These are phyloP conservation scores for Salix viminalis DNA, from an alignment of 345 rosid species.

Conservation along the genomic window DNA sequence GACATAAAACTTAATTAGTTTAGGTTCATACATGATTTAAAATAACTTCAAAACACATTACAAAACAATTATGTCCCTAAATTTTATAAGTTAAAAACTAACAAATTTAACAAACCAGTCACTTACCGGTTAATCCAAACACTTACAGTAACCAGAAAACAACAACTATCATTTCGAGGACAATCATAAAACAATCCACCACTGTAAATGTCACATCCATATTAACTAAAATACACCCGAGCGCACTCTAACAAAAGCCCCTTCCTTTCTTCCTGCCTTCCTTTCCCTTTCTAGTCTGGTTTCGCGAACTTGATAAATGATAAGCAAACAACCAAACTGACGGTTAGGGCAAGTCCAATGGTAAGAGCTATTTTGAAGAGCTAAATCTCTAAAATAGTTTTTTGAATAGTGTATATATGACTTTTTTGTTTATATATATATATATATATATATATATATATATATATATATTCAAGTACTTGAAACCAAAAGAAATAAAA, in stretches of 20 bases:
- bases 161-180: neutral
- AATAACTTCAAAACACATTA: too few species aligned
- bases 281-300: conserved; percentile 31
- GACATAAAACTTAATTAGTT: too few species aligned
- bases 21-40: too few species aligned
- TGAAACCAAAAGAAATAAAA: too few species aligned
- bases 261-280: neutral
- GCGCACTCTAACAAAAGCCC: conserved; percentile 1
- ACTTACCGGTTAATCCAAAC: neutral
- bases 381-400: too few species aligned
- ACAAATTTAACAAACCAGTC: neutral
- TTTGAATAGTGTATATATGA: too few species aligned
- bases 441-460: too few species aligned
- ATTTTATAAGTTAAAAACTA: too few species aligned
- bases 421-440: too few species aligned
- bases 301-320: conserved; percentile 34
- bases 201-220: neutral
- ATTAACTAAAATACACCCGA: neutral
- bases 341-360: conserved; percentile 27
- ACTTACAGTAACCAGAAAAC: neutral
- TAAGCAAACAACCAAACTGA: conserved; percentile 53
- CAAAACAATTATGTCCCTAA: too few species aligned
- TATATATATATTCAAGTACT: too few species aligned
- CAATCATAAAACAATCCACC: neutral
- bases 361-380: too few species aligned